Evolutionary conservation across 2,329 filamentous ascomycete species (phyloP), one percentile per base, ranked within the genome.

Genomic region (Alternaria novae-zelandiae): DNA sequence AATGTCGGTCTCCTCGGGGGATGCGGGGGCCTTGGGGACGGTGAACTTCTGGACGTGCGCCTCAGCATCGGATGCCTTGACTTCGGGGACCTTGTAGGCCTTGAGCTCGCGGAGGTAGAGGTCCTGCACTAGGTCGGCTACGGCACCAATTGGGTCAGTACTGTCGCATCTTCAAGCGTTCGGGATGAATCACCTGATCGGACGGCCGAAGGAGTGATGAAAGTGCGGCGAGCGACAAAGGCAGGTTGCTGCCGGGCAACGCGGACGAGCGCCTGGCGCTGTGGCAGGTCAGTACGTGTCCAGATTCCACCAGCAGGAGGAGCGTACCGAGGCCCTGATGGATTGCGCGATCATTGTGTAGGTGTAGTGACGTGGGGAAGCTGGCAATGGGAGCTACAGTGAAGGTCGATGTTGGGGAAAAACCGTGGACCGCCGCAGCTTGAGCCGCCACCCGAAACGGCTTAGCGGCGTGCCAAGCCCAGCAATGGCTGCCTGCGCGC

Each of bases 121-220:
- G 82, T 98, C 95, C 85, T 98, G 96, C 76, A 99, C 93, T 78
- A 97, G 89, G 83, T 99, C 96, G 89, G 93, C 96, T 98, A 80
- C 41, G 70, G 61, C 46, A 60, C 70, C 75, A 76, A 77, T 78
- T 74, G 71, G 54, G 66, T 78, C 71, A 78, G 76, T 73, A 71
- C 57, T 28, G 65, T 43, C 64, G 54, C 30, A 21, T 56, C 51
- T 46, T 56, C 60, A 64, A 57, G 69, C 68, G 36, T 68, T 65
- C 68, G 67, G 70, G 71, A 76, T 77, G 74, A 82, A 80, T 78
- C 85, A 89, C 88, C 88, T 85, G 87, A 85, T 79, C 87, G 86
- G 78, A 86, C 82, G 73, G 86, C 84, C 69, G 85, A 84, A 70
- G 88, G 86, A 70, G 86, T 86, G 82, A 89, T 84, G 82, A 90